Evolutionary conservation across 495 filamentous ascomycete genomes (phyloP), one percentile per base, ranked within the genome.

Genomic region (Hyaloscypha variabilis): DNA sequence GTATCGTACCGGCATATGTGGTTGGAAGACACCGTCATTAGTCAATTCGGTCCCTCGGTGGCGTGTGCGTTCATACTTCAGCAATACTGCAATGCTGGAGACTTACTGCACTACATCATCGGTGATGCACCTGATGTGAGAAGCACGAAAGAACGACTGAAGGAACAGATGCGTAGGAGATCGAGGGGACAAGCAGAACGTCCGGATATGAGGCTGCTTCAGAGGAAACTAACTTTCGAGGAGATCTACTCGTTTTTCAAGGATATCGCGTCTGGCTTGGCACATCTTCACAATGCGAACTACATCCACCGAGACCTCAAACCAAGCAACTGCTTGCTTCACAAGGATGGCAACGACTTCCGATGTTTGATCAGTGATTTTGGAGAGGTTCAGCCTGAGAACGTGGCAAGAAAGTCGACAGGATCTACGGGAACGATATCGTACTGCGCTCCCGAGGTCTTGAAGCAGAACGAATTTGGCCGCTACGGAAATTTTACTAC

Each of bases 261-360:
- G 75, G 96, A 98, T 71, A 94, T 98, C 69, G 93, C 94, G 0
- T 93, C 92, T 0, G 95, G 95, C 2, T 79, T 99, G 28, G 89
- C 92, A 24, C 92, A 97, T 75, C 84, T 99, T 11, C 95, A 99
- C 72, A 83, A 82, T n/a, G 91, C 94, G 70, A 93, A 92, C 30
- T 99, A 96, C 77, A 96, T 99, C 29, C 95, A 99, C 71, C 87
- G 95, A 52, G 95, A 99, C 75, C 83, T 99, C 6, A 99, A 99
- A 73, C 95, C 95, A 5, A 92, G 90, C 71, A 99, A 99, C 72
- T 99, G 95, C 69, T 81, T 99, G n/a, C 79, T 99, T 2, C 77
- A 78, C 57, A 67, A 86, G 51, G 89, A 89, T 55, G 87, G 88
- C 21, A 79, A 83, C 53, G 88, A 88, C 50, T 75, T 91, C 2